A percentile compares a stretch with the other conserved stretches of the same genome.
Conservation (phyloP, 805 yeast genomes). For the Saccharomyces mikatae region DNA sequence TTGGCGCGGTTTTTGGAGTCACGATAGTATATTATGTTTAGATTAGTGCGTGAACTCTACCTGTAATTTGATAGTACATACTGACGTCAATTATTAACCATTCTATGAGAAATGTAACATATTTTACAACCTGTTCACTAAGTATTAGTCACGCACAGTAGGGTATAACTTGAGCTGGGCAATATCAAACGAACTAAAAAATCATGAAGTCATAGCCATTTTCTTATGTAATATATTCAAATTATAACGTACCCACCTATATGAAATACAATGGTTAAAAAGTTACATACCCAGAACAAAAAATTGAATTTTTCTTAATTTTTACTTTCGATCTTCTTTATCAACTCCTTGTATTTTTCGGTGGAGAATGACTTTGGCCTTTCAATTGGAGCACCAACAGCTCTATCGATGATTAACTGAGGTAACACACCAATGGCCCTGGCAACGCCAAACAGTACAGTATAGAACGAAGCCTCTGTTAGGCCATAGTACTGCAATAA, state of each 20-base stretch:
- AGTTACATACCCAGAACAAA: neutral
- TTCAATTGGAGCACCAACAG: constrained; percentile 73
- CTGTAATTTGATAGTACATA: too few relatives aligned
- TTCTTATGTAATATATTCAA: neutral
- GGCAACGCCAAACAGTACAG: constrained; percentile 78
- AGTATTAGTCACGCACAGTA: too few relatives aligned
- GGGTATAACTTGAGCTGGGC: too few relatives aligned
- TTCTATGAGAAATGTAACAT: too few relatives aligned
- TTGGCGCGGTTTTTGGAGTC: too few relatives aligned
- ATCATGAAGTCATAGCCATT: neutral
- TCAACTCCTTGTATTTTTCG: constrained; percentile 82
- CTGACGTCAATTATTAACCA: too few relatives aligned
- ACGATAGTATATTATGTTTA: too few relatives aligned
- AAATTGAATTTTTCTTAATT: neutral
- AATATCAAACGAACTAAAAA: neutral
- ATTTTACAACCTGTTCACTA: too few relatives aligned
- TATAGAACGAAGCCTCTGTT: constrained; percentile 75
- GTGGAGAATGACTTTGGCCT: constrained; percentile 93
- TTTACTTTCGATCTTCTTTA: constrained; percentile 33
- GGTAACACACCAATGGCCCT: constrained; percentile 84
- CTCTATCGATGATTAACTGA: constrained; percentile 78
- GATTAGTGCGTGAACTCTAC: too few relatives aligned
- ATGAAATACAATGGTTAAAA: neutral
- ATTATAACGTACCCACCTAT: neutral
- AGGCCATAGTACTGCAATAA: constrained; percentile 78